Percentiles rank a stretch among this genome's conserved stretches.
phyloP scores from a whole-genome alignment of 257 asterid genomes.

The Solanum boliviense region DNA sequence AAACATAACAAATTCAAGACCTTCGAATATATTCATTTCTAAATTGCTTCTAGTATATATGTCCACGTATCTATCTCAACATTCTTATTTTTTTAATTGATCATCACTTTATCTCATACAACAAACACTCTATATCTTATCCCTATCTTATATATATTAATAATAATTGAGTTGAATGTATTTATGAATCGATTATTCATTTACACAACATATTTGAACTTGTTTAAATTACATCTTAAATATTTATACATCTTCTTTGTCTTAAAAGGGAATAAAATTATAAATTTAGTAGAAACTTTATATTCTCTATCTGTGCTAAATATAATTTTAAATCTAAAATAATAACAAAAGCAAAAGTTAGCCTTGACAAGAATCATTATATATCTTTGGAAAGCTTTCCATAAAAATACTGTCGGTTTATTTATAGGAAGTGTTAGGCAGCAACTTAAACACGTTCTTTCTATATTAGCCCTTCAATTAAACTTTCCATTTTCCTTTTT shows the following conservation, averaged over 20 bases:
- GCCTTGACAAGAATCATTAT: no score
- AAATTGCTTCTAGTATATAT: no score
- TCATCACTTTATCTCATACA: no score
- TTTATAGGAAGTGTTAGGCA: neutral
- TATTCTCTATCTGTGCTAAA: no score
- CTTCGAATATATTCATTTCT: no score
- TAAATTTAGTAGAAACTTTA: neutral
- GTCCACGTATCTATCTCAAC: accelerated
- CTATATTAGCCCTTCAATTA: neutral
- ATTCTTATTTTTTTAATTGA: no score
- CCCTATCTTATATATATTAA: no score
- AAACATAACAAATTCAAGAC: no score
- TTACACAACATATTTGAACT: neutral
- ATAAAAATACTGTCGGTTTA: neutral
- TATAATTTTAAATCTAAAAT: no score
- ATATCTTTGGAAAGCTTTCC: neutral
- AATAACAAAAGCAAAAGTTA: neutral
- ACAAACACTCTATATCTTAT: no score
- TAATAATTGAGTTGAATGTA: no score
- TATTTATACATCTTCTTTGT: neutral
- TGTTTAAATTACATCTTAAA: neutral
- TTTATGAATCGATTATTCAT: neutral
- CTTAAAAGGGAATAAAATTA: neutral
- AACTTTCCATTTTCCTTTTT: neutral
- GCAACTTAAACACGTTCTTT: neutral